A percentile compares a stretch with the other conserved stretches of the same genome.
Conservation (phyloP, 2,329 filamentous ascomycete genomes). For the Trichophyton schoenleinii region DNA sequence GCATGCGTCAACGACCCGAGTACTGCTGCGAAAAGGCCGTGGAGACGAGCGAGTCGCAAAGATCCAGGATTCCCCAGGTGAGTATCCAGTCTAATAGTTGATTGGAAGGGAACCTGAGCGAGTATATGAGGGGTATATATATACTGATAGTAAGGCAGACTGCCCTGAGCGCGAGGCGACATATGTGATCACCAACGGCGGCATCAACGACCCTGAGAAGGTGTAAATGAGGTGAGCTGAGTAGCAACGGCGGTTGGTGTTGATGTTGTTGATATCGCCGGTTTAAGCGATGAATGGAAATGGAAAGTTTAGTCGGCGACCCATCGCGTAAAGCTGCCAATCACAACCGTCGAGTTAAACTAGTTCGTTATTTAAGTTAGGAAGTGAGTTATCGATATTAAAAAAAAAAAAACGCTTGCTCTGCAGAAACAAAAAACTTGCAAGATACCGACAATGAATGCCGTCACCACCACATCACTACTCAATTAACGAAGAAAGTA, state of each 20-base stretch:
- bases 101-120: too few species aligned
- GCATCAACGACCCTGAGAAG: conserved; percentile 56
- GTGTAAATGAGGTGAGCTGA: conserved; percentile 23
- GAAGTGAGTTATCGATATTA: neutral
- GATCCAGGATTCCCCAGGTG: conserved; percentile 54
- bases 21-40: conserved; percentile 54
- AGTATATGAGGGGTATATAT: neutral
- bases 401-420: neutral
- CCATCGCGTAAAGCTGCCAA: neutral
- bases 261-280: too few species aligned
- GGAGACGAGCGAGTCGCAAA: conserved; percentile 60
- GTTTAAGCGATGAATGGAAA: too few species aligned
- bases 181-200: conserved; percentile 57
- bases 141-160: conserved; percentile 32
- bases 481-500: neutral
- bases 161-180: conserved; percentile 57
- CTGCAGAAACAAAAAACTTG: neutral
- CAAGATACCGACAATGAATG: neutral
- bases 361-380: neutral
- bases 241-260: too few species aligned
- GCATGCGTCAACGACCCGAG: conserved; percentile 54
- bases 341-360: too few species aligned
- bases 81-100: conserved; percentile 9
- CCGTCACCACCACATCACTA: neutral
- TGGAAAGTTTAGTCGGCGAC: neutral